phyloP scores from a whole-genome alignment of 1,284 basidiomycete species.

The Ustilago xerochloae region DNA sequence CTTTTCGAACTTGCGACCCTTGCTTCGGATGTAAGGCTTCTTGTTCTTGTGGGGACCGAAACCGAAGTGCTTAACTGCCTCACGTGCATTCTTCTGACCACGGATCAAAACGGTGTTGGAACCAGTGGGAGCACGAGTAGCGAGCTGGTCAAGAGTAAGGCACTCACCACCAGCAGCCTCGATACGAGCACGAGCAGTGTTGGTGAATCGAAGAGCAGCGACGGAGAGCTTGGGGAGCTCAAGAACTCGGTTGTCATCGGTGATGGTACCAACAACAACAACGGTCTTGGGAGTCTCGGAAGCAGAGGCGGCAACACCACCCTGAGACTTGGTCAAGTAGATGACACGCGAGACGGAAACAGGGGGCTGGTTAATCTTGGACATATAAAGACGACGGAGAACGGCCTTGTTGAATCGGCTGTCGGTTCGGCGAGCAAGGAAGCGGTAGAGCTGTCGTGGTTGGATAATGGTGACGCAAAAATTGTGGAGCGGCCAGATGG shows the following conservation, averaged over 20 bases:
- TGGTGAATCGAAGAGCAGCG: conserved; percentile 95
- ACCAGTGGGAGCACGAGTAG: conserved; percentile 90
- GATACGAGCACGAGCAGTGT: conserved; percentile 91
- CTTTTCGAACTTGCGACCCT: conserved; percentile 87
- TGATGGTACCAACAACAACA: conserved; percentile 90
- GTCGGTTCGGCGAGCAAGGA: conserved; percentile 96
- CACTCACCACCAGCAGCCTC: conserved; percentile 93
- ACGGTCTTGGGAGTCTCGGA: conserved; percentile 76
- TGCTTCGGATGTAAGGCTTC: conserved; percentile 91
- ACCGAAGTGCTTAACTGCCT: conserved; percentile 95
- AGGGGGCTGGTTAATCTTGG: conserved; percentile 96
- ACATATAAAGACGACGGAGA: conserved; percentile 95
- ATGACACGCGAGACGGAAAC: conserved; percentile 74
- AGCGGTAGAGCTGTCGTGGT: conserved; percentile 88
- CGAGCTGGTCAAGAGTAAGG: conserved; percentile 96
- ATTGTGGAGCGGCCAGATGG: neutral
- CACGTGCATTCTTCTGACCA: conserved; percentile 90
- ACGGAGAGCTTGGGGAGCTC: conserved; percentile 91
- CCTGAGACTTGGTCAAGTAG: conserved; percentile 66
- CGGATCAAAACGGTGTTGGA: conserved; percentile 92
- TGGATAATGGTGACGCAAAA: too few species aligned
- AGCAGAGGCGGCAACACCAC: conserved; percentile 67
- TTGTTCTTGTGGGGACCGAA: conserved; percentile 73
- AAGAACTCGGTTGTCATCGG: conserved; percentile 91
- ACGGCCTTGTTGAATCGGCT: conserved; percentile 97